Evolutionary conservation across 306 rosid species (phyloP).

Genomic region (Erythrophleum fordii): DNA sequence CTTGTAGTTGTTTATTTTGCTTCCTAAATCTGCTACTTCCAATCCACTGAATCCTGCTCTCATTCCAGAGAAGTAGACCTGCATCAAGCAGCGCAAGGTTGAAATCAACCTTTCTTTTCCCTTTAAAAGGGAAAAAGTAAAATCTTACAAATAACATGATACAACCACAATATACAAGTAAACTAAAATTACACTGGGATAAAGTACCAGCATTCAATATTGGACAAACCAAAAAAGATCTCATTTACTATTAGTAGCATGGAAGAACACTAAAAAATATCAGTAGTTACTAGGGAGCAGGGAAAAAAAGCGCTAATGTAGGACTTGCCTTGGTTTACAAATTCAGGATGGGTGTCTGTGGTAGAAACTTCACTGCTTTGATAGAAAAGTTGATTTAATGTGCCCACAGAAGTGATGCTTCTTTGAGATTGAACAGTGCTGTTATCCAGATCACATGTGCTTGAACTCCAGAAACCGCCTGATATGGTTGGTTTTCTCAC

Average conservation of each 20-base stretch:
- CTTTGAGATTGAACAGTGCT: slow-evolving; percentile 79
- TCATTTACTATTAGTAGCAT: slow-evolving; percentile 28
- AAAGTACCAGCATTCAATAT: not conserved
- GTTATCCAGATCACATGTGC: slow-evolving; percentile 84
- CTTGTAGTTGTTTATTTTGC: slow-evolving; percentile 59
- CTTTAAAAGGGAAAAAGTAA: not conserved
- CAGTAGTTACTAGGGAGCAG: slow-evolving; percentile 15
- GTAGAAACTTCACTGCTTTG: slow-evolving; percentile 54
- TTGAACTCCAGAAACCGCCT: slow-evolving; percentile 95
- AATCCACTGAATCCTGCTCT: slow-evolving; percentile 84
- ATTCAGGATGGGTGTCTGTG: slow-evolving; percentile 60
- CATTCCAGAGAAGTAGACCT: slow-evolving; percentile 94
- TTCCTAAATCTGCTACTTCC: slow-evolving; percentile 61
- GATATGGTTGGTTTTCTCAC: slow-evolving; percentile 71
- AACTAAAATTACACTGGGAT: not conserved
- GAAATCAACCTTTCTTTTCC: slow-evolving; percentile 24
- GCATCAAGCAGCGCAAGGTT: slow-evolving; percentile 28
- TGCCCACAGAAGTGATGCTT: slow-evolving; percentile 83
- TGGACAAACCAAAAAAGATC: slow-evolving; percentile 1
- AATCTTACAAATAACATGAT: not conserved
- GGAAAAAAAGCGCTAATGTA: slow-evolving; percentile 11
- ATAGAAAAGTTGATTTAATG: slow-evolving; percentile 66
- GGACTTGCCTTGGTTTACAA: slow-evolving; percentile 81
- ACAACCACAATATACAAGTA: not conserved
- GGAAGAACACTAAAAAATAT: slow-evolving; percentile 30